A percentile compares a stretch with the other conserved stretches of the same genome.
These are phyloP conservation scores for Epichloe hybrida DNA, from an alignment of 2,329 filamentous ascomycete species.

Conservation along the genomic window DNA sequence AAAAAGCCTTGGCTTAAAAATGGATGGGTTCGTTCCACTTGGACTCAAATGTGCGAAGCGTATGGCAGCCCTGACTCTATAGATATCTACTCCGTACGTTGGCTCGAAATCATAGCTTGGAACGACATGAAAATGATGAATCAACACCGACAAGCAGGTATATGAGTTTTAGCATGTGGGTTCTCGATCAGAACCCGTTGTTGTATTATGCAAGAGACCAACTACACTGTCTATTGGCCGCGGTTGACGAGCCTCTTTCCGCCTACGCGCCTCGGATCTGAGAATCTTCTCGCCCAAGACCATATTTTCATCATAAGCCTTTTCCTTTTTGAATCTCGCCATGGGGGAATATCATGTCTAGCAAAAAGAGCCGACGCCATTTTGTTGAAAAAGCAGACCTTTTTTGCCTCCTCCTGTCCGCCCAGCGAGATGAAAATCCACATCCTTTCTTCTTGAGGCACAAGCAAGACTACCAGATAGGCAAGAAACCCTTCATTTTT, in stretches of 20 bases:
- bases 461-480: conserved; percentile 6
- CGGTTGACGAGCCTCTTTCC: conserved; percentile 29
- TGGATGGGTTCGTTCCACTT: neutral
- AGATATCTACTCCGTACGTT: neutral
- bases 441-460: conserved; percentile 6
- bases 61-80: no score
- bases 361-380: conserved; percentile 24
- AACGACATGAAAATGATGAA: no score
- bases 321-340: conserved; percentile 15
- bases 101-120: no score
- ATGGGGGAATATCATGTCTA: conserved; percentile 21
- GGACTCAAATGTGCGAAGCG: neutral
- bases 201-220: conserved; percentile 3
- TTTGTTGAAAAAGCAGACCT: conserved; percentile 27
- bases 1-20: conserved; percentile 25
- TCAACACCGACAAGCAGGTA: no score
- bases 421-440: conserved; percentile 13
- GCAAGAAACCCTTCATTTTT: conserved; percentile 7
- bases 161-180: neutral
- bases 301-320: conserved; percentile 1
- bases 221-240: conserved; percentile 18
- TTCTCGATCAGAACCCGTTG: neutral
- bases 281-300: neutral
- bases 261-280: conserved; percentile 4
- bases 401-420: conserved; percentile 20